A percentile compares a stretch with the other conserved stretches of the same genome.
phyloP scores from a whole-genome alignment of 441 rosid genomes.

The Erodium texanum region DNA sequence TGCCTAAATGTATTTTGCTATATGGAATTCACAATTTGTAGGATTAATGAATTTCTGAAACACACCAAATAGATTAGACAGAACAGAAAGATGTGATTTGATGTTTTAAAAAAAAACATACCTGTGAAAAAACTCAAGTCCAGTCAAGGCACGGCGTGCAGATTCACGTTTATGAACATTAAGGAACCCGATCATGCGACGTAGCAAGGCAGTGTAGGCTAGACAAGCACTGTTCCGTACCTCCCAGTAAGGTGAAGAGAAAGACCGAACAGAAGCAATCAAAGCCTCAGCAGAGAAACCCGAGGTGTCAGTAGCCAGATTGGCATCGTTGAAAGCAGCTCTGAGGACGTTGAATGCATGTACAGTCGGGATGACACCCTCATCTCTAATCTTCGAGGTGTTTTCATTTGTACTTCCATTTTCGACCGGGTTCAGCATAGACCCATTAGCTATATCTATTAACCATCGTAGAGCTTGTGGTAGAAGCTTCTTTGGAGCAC shows the following conservation, averaged over 20 bases:
- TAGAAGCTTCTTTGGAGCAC: slow-evolving; percentile 91
- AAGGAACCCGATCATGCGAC: slow-evolving; percentile 86
- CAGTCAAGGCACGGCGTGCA: slow-evolving; percentile 71
- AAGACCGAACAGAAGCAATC: slow-evolving; percentile 66
- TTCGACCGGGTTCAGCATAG: slow-evolving; percentile 25
- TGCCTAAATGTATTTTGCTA: neutral
- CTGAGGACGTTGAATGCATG: slow-evolving; percentile 94
- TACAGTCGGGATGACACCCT: slow-evolving; percentile 88
- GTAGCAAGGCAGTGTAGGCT: slow-evolving; percentile 83
- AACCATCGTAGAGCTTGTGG: slow-evolving; percentile 82
- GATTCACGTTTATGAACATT: slow-evolving; percentile 89
- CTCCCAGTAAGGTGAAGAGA: slow-evolving; percentile 98
- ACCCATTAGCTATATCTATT: slow-evolving; percentile 58
- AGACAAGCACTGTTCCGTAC: slow-evolving; percentile 89
- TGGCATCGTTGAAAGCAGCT: slow-evolving; percentile 88
- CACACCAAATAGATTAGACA: neutral
- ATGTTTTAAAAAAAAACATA: slow-evolving; percentile 25
- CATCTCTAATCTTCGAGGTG: slow-evolving; percentile 76
- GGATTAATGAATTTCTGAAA: slow-evolving; percentile 8
- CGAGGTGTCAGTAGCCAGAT: slow-evolving; percentile 89
- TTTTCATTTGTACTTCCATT: slow-evolving; percentile 20
- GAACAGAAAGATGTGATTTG: slow-evolving; percentile 5
- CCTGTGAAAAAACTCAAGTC: slow-evolving; percentile 98
- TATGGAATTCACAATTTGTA: neutral
- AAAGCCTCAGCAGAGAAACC: slow-evolving; percentile 93